These are phyloP conservation scores for Xylaria flabelliformis DNA, from an alignment of 495 filamentous ascomycete species.

Conservation along the genomic window DNA sequence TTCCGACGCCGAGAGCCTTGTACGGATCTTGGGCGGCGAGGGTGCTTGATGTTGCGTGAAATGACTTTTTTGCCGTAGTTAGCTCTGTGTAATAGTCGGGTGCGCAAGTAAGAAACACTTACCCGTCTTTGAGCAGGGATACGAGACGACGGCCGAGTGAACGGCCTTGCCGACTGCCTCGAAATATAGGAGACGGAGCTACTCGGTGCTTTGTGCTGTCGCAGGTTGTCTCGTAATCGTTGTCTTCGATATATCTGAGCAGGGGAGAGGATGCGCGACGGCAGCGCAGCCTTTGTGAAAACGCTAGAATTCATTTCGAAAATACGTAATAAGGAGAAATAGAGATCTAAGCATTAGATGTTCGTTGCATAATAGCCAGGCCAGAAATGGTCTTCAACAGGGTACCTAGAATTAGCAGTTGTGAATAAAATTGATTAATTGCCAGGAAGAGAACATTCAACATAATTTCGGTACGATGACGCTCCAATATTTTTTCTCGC, in stretches of 20 bases:
- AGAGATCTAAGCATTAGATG: background rate
- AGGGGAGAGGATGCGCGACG: constrained; percentile 56
- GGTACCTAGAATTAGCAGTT: constrained; percentile 9
- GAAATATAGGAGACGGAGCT: constrained; percentile 37
- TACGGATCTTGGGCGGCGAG: constrained; percentile 81
- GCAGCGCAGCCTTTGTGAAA: constrained; percentile 57
- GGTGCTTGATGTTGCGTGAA: constrained; percentile 72
- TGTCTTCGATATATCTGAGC: constrained; percentile 55
- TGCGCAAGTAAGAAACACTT: constrained; percentile 21
- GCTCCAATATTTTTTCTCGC: constrained; percentile 43
- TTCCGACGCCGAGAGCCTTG: constrained; percentile 80
- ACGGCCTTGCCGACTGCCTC: constrained; percentile 23
- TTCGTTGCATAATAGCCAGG: background rate
- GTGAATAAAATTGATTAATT: constrained; percentile 11
- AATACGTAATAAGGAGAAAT: constrained; percentile 23
- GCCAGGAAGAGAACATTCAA: constrained; percentile 10
- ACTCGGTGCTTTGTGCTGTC: constrained; percentile 37
- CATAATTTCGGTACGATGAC: constrained; percentile 35
- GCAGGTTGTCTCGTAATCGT: constrained; percentile 43
- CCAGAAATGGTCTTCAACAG: constrained; percentile 7
- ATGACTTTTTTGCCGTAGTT: constrained; percentile 58
- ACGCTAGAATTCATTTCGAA: constrained; percentile 58
- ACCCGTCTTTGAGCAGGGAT: constrained; percentile 34
- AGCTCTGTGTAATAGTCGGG: background rate
- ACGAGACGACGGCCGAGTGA: constrained; percentile 7